Evolutionary conservation across 1,284 basidiomycete species (phyloP).

Genomic region (Gymnopus androsaceus): DNA sequence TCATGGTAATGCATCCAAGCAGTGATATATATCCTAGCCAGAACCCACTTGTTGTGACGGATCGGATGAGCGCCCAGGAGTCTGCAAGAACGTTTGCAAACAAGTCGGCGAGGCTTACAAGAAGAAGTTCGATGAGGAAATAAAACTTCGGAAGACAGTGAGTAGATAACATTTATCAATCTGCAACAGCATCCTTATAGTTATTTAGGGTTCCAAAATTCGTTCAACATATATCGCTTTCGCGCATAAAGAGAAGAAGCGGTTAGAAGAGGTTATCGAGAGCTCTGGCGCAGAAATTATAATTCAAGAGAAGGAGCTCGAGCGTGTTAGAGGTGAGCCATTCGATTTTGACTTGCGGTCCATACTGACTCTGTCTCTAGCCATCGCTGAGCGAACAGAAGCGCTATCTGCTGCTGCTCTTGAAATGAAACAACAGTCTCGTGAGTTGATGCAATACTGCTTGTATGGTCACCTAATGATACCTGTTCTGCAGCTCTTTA

Average conservation of each 20-base stretch:
- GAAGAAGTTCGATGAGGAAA: constrained; percentile 66
- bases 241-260: constrained; percentile 84
- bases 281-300: constrained; percentile 60
- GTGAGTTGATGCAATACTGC: constrained; percentile 49
- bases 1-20: neutral
- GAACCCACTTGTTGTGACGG: constrained; percentile 97
- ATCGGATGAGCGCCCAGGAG: constrained; percentile 84
- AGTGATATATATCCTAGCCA: constrained; percentile 31
- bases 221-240: constrained; percentile 85
- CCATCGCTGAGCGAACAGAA: constrained; percentile 69
- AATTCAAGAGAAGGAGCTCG: constrained; percentile 69
- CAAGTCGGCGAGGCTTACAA: constrained; percentile 75
- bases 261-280: constrained; percentile 65
- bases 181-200: neutral
- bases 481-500: constrained; percentile 68
- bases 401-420: constrained; percentile 74
- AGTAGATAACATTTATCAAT: constrained; percentile 28
- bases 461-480: constrained; percentile 14
- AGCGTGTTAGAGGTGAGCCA: constrained; percentile 54
- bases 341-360: neutral
- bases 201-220: constrained; percentile 81
- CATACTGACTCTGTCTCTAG: constrained; percentile 36
- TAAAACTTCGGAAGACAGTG: constrained; percentile 81
- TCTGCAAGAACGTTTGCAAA: constrained; percentile 81
- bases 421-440: constrained; percentile 82